Base-by-base conservation (phyloP, 768 basidiomycete species). In the Botryobasidium botryosum region DNA sequence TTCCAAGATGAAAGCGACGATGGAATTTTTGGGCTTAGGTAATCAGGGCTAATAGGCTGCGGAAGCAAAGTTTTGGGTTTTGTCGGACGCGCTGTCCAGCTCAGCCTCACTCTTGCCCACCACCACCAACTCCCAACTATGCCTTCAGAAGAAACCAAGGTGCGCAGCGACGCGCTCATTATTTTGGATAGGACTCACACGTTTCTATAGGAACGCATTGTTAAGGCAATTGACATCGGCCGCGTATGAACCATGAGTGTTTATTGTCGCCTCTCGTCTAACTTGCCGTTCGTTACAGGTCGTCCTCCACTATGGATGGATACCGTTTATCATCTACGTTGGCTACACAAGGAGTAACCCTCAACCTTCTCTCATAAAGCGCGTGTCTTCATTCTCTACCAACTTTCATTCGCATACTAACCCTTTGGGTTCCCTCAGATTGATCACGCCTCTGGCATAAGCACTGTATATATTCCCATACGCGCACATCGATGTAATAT, bases 311-410 rank as follows among this genome's bases (percentile, higher is more conserved):
- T 94, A 90, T 54, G 80, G 79, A 52, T 97, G 91, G 87, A 88
- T 97, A 56, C 92, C 92, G 26, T 65, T 91, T 58, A 86, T 97
- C 57, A 91, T 97, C 56, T 94, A 90, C 62, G 72, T 94, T 57
- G 92, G 91, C 28, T 94, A 84, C 67, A 84, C 81, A 43, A 69
- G 81, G 53, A 90, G 86, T 58, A 86, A 82, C 58, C 91, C 91
- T 25, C 86, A 90, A 54, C 91, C 91, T 17, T 88, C 87, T 31
- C 67, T 96, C 56, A 92, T 92, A 63, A 91, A 94, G 90, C 92
- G 44, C 55, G 85, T 73, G n/a, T 4, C 15, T n/a, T 32, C 27
- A n/a, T 43, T 41, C 40, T 3, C 21, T 43, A 4, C 18, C 37
- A 33, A 31, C 27, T 32, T 38, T 8, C 21, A 18, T 33, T 26